phyloP scores from a whole-genome alignment of 2,329 filamentous ascomycete species.

The Trichoderma sp. region DNA sequence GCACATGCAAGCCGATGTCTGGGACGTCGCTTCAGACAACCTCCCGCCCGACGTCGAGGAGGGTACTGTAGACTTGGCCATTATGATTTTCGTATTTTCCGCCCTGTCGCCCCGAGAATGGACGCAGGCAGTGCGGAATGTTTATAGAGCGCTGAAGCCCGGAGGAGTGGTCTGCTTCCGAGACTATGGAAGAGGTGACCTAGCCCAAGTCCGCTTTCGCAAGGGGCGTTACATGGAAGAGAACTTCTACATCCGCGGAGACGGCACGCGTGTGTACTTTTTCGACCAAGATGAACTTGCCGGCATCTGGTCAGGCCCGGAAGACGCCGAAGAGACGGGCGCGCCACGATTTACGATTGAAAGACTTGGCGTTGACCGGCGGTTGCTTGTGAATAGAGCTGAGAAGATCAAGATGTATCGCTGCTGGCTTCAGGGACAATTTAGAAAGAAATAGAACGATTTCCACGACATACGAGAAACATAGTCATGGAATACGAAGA shows the following conservation, averaged over 20 bases:
- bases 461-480: not conserved
- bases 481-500: too few species aligned
- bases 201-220: slow-evolving; percentile 96
- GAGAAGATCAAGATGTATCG: slow-evolving; percentile 96
- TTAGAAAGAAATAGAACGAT: slow-evolving; percentile 64
- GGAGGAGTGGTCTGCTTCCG: slow-evolving; percentile 93
- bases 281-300: slow-evolving; percentile 85
- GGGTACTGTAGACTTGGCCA: slow-evolving; percentile 83
- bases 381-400: slow-evolving; percentile 89
- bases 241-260: slow-evolving; percentile 95
- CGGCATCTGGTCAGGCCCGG: slow-evolving; percentile 69
- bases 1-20: slow-evolving; percentile 85
- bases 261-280: slow-evolving; percentile 96
- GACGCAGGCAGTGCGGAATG: slow-evolving; percentile 77
- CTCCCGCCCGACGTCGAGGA: slow-evolving; percentile 77
- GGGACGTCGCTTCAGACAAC: slow-evolving; percentile 77
- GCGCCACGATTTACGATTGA: slow-evolving; percentile 65
- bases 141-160: slow-evolving; percentile 81
- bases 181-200: slow-evolving; percentile 92
- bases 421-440: slow-evolving; percentile 89
- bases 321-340: slow-evolving; percentile 35
- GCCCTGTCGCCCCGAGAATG: slow-evolving; percentile 85
- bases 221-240: slow-evolving; percentile 92
- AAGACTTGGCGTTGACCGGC: slow-evolving; percentile 80
- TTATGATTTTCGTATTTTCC: slow-evolving; percentile 98